Conservation (phyloP, 768 basidiomycete genomes). For the Pholiota microspora region DNA sequence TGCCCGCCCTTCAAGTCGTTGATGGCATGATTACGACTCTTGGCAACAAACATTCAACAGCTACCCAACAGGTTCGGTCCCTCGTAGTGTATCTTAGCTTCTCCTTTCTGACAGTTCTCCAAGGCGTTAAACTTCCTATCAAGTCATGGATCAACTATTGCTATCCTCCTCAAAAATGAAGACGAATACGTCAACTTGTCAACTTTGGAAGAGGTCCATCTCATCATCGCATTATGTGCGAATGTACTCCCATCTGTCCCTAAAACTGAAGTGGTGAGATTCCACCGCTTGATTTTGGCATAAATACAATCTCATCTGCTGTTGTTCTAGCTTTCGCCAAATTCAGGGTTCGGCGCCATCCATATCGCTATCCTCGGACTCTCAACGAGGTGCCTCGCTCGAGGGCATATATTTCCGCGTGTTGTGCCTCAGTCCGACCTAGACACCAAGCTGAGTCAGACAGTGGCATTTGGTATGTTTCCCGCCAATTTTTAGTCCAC, state of each 20-base stretch:
- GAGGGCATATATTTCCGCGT: slow-evolving; percentile 52
- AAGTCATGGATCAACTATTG: slow-evolving; percentile 79
- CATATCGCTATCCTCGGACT: slow-evolving; percentile 78
- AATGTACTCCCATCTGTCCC: slow-evolving; percentile 70
- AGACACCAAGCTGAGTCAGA: slow-evolving; percentile 56
- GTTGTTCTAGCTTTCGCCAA: slow-evolving; percentile 46
- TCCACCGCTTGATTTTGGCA: background rate
- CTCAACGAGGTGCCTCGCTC: slow-evolving; percentile 67
- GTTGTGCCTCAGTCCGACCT: slow-evolving; percentile 65
- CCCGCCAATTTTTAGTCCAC: background rate
- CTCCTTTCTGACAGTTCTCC: background rate
- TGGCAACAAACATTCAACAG: slow-evolving; percentile 64
- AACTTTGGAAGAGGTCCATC: slow-evolving; percentile 74
- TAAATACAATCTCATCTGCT: slow-evolving; percentile 1
- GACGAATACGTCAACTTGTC: slow-evolving; percentile 58
- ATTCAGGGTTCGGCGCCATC: slow-evolving; percentile 81
- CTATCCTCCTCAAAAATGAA: slow-evolving; percentile 79
- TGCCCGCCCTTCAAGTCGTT: slow-evolving; percentile 83
- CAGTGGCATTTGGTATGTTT: slow-evolving; percentile 51
- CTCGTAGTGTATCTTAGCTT: background rate
- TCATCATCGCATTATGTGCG: slow-evolving; percentile 72
- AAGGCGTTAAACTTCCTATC: slow-evolving; percentile 81
- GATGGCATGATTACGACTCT: slow-evolving; percentile 77
- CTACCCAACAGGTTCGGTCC: slow-evolving; percentile 60
- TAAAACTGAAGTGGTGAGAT: slow-evolving; percentile 72